Evolutionary conservation across 176 grass and related monocot genomes (phyloP).

Genomic region (Zea luxurians): DNA sequence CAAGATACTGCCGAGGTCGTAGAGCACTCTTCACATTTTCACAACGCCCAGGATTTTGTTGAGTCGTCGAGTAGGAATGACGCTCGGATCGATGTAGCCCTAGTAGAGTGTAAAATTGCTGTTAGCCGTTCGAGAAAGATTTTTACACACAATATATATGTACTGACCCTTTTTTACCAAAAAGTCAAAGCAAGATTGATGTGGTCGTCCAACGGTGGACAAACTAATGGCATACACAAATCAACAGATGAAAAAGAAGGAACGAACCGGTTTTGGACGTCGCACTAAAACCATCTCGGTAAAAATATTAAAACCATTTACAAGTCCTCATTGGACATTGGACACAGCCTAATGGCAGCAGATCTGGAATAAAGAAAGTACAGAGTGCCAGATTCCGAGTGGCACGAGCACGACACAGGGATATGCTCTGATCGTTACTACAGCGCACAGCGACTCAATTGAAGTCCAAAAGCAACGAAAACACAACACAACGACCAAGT

Average conservation of each 20-base stretch:
- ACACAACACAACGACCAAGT: background rate
- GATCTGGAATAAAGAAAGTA: too few species aligned
- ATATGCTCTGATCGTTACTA: background rate
- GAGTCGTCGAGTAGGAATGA: background rate
- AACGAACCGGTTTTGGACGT: too few species aligned
- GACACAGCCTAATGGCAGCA: too few species aligned
- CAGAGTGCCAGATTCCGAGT: background rate
- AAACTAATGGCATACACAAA: background rate
- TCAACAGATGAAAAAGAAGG: too few species aligned
- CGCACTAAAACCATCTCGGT: too few species aligned
- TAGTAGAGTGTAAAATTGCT: background rate
- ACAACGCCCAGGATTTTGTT: background rate
- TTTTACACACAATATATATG: background rate
- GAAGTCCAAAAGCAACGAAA: background rate
- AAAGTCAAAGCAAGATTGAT: background rate
- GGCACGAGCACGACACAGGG: background rate
- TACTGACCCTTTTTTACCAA: background rate
- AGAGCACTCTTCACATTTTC: background rate
- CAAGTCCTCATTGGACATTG: too few species aligned
- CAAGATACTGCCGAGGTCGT: conserved; percentile 70
- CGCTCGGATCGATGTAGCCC: background rate
- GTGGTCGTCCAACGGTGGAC: too few species aligned
- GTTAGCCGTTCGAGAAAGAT: background rate
- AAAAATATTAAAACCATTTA: too few species aligned
- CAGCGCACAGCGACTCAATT: background rate